Base-by-base conservation (phyloP, 805 yeast genomes). In the Ogataea haglerorum region DNA sequence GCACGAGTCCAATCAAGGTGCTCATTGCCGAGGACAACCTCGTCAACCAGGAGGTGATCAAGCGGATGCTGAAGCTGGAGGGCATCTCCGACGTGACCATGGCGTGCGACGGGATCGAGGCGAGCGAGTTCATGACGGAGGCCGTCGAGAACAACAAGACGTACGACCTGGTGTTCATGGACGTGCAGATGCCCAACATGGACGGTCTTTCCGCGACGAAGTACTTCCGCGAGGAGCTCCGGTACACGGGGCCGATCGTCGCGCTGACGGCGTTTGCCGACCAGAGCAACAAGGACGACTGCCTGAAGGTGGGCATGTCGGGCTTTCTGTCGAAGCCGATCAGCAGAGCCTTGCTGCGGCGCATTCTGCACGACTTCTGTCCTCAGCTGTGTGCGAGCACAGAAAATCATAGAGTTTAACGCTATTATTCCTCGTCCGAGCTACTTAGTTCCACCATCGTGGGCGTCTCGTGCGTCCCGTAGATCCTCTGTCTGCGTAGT, bases 221-320 rank as follows among this genome's bases (percentile, higher is more conserved):
- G 46, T 70, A 75, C 54, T 83, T 91, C 25, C 70, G 96, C 32
- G 63, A 69, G 13, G 80, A 83, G 31, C 60, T 85, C 45, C 66
- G 72, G 5, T 85, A 75, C 55, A 57, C 58, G 1, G 74, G 76
- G 6, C 97, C 97, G 0, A 89, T 93, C 43, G 93, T 91, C 27
- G 98, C 97, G 0, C 72, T 91, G 40, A 90, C 98, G 0, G 98
- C 97, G 1, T 91, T 85, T 69, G 96, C 97, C 0, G 97, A 91
- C 61, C 88, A 86, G 48, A 81, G 90, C 33, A 91, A 90, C 54
- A 89, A 85, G 28, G 81, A 80, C 51, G 95, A 80, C 45, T 90
- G 98, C 61, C 59, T 85, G 42, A 82, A 78, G 14, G 81, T 84
- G n/a, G 98, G 98, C 3, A 93, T 91, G 98, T 71, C 82, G 48